Percentiles rank a stretch among this genome's conserved stretches.
These are phyloP conservation scores for Zygoascus ofunaensis DNA, from an alignment of 805 yeast species.

Conservation along the genomic window DNA sequence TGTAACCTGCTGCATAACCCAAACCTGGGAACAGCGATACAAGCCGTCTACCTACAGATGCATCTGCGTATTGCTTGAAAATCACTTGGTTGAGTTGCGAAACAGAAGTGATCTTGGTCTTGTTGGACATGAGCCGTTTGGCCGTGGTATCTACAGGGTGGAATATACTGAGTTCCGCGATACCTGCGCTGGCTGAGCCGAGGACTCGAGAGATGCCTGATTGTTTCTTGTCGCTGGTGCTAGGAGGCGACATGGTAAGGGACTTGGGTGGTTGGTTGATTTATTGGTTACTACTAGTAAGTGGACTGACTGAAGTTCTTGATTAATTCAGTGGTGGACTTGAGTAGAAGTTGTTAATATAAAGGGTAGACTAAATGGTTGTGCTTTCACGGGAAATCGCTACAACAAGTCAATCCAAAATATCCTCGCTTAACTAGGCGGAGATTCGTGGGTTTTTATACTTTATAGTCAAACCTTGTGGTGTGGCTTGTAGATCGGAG, in stretches of 20 bases:
- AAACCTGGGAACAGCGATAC: conserved; percentile 92
- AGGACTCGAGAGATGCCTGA: conserved; percentile 83
- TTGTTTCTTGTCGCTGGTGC: conserved; percentile 55
- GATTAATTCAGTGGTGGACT: too few species aligned
- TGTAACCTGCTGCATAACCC: conserved; percentile 96
- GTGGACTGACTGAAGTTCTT: too few species aligned
- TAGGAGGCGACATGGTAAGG: conserved; percentile 22
- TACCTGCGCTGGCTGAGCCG: conserved; percentile 97
- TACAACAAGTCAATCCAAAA: too few species aligned
- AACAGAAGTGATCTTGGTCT: conserved; percentile 55
- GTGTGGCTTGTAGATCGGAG: too few species aligned
- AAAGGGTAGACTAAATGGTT: too few species aligned
- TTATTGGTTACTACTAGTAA: too few species aligned
- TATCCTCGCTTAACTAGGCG: too few species aligned
- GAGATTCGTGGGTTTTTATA: too few species aligned
- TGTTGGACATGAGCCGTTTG: conserved; percentile 86
- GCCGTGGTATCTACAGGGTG: conserved; percentile 97
- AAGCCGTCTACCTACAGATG: conserved; percentile 60
- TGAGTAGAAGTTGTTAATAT: too few species aligned
- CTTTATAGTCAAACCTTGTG: too few species aligned
- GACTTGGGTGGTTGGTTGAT: too few species aligned
- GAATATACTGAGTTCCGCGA: conserved; percentile 91
- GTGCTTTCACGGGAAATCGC: too few species aligned
- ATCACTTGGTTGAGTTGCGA: conserved; percentile 75
- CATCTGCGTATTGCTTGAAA: conserved; percentile 70